Conservation (phyloP, 495 filamentous ascomycete genomes). For the Hyphodiscus hymeniophilus region DNA sequence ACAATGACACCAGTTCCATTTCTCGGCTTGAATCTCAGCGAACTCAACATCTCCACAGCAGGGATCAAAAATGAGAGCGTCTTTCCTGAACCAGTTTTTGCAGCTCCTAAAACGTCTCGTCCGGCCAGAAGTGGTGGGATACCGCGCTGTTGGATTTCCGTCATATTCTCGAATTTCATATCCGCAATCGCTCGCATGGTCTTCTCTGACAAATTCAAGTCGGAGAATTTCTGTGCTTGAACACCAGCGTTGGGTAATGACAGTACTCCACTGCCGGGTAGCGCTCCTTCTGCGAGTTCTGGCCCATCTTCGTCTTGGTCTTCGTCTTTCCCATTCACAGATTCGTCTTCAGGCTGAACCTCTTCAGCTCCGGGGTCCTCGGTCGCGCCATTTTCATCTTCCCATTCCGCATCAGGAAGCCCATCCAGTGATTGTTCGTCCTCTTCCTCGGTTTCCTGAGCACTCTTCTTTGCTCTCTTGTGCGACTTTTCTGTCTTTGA, state of each 20-base stretch:
- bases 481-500: conserved; percentile 15
- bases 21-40: conserved; percentile 63
- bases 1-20: conserved; percentile 81
- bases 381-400: not conserved
- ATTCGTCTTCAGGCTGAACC: conserved; percentile 4
- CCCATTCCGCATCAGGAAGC: not conserved
- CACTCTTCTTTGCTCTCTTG: conserved; percentile 17
- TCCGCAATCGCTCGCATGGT: conserved; percentile 82
- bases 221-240: conserved; percentile 47
- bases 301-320: conserved; percentile 5
- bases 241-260: conserved; percentile 15
- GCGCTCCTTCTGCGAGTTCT: conserved; percentile 10
- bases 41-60: conserved; percentile 87
- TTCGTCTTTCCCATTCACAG: conserved; percentile 1
- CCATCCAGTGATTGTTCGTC: not conserved
- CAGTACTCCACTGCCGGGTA: conserved; percentile 9
- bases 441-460: conserved; percentile 12
- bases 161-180: conserved; percentile 94
- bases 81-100: conserved; percentile 96
- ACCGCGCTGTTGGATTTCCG: conserved; percentile 82
- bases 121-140: conserved; percentile 87
- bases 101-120: conserved; percentile 88
- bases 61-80: conserved; percentile 93
- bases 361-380: conserved; percentile 1
- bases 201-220: conserved; percentile 78